Evolutionary conservation across 208 protist genomes (phyloP), one percentile per base, ranked within the genome.

Genomic region (Kentomonas sorsogonicus): DNA sequence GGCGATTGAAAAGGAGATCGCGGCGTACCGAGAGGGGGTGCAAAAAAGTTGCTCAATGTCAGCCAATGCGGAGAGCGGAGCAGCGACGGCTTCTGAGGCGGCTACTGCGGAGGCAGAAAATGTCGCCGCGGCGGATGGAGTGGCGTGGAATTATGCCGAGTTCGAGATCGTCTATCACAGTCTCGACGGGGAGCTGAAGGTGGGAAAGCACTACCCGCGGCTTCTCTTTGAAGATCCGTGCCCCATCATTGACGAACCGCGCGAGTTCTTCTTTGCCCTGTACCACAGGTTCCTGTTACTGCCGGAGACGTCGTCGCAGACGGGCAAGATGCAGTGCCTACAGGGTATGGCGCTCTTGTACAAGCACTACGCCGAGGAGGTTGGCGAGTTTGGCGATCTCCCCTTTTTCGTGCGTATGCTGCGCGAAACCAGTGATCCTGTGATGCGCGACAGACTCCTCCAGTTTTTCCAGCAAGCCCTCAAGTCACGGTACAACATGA

Each of bases 121-220:
- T 10, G n/a, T n/a, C n/a, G n/a, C 10, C 0, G n/a, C n/a, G n/a
- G n/a, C n/a, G n/a, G n/a, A n/a, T n/a, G n/a, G n/a, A n/a, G 63
- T 95, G n/a, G 76, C 85, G 29, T 97, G 94, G 91, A 97, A 97
- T 66, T 89, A 94, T 54, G 58, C 79, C n/a, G 94, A 97, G 55
- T 97, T 97, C 61, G 91, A 96, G 66, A 85, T 97, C 27, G 61
- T 74, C 2, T 97, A 97, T 59, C 79, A 76, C 53, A 93, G 81
- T 47, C 72, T 97, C 16, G 74, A 83, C 18, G 65, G 78, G n/a
- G 94, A 97, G 59, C 74, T 97, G 0, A 76, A 79, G 29, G 79
- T 97, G 33, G 94, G 90, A 4, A 69, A 89, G 43, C 86, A 94
- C 71, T 93, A 96, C 64, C 84, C 89, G 16, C 78, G 86, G 9